Base-by-base conservation (phyloP, 352 stramenopile species). In the Phytopythium mirpurense region DNA sequence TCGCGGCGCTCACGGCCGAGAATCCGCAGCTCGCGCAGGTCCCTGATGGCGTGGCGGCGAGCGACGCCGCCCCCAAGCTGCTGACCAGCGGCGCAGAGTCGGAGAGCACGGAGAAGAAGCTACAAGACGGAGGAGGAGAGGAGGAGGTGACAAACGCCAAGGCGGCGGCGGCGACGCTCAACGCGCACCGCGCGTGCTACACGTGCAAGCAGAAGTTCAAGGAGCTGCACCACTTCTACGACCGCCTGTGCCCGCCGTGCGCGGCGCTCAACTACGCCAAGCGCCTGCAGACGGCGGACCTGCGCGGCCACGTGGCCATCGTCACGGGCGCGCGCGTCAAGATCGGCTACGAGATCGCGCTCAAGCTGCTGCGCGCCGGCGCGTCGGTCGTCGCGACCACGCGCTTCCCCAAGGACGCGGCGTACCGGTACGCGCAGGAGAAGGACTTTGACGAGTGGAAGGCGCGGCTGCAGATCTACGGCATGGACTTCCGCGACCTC, bases 251-350 rank as follows among this genome's bases (percentile, higher is more conserved):
- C 70, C 91, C 91, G n/a, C 58, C 66, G 0, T 98, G 95, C 65
- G 93, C 95, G 0, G 60, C 76, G 45, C 74, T 98, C 35, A 98
- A 98, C 76, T 98, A 85, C 65, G 63, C 84, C 40, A 98, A 98
- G 68, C 74, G 95, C 18, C 65, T 96, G 59, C 86, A 98, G 65
- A 92, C 75, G 2, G 82, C 81, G 0, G 65, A 97, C 51, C 59
- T 98, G 50, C 62, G 35, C 2, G 80, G 71, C 36, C 83, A 87
- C 47, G 70, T 97, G 4, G 90, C 90, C 9, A 65, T 98, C 21
- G 85, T 98, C 9, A 98, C 95, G 0, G 93, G 93, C 42, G 90
- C 88, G 7, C 77, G 95, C 26, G 93, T 98, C 38, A 98, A 98
- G 64, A 98, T 98, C 68, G 93, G 95, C 7, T 98, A 92, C 63